Base-by-base conservation (phyloP, 2,329 filamentous ascomycete genomes). In the Aureobasidium zeae region DNA sequence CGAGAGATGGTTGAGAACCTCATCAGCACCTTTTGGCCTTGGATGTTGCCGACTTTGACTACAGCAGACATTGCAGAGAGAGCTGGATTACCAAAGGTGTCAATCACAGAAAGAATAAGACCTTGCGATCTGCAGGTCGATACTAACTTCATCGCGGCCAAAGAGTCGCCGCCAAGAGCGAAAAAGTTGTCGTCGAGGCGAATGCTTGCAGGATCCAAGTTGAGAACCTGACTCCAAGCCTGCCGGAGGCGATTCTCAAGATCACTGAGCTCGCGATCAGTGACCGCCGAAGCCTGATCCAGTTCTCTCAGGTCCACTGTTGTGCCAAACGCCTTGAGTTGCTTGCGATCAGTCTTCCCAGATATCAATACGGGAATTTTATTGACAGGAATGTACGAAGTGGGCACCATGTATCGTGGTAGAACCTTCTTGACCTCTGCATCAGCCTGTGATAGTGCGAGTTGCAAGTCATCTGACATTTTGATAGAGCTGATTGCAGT, bases 91-190 rank as follows among this genome's bases (percentile, higher is more conserved):
- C 49, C 41, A 52, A 72, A 71, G 16, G 69, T 61, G 32, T 67
- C 61, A 4, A 62, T 59, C 2, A 72, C 69, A 0, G 59, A 63
- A 2, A 71, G 48, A 11, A 52, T 53, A 6, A 64, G 48, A 3
- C 62, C 62, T 26, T 59, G 52, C 2, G 53, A 41, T 6, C 64
- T 60, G 16, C 60, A 60, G 11, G 57, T 59, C 4, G 64, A 63
- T 0, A 66, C 64, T 2, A 71, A 57, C 28, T 58, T 59, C 64
- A 71, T 70, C 0, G 68, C 68, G 3, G 58, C 51, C 4, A 71
- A 59, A 0, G 67, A 70, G 41, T 71, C 66, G 13, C 68, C 68
- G 11, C 68, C 68, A 1, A 70, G 53, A 12, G 60, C 57, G 36
- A 70, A 67, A 55, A 71, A 71, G 42, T 59, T 65, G 43, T 64